Base-by-base conservation (phyloP, 257 asterid species). In the Solanum lignicaule region DNA sequence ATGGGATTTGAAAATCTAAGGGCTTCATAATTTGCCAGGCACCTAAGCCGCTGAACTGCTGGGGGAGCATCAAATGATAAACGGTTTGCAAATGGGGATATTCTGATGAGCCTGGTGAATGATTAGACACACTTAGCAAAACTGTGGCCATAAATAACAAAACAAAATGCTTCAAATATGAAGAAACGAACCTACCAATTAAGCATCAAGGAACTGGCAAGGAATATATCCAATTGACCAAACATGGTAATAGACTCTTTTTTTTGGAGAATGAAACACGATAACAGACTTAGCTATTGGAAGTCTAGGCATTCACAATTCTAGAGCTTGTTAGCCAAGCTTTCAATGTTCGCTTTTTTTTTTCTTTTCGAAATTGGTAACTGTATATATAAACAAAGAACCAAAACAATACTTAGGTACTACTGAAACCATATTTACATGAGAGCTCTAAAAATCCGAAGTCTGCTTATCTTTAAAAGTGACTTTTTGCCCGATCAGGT, bases 81-180 rank as follows among this genome's bases (percentile, higher is more conserved):
- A 35, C 99, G 94, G 90, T 97, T 97, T 87, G 99, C 98, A 85
- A 97, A 97, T 3, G 99, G 99, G 79, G 99, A 95, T 86, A 97
- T 92, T 93, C 99, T 91, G 90, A 97, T 92, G 87, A 95, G 88
- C 96, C 99, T 97, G 98, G 83, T 85, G 68, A 52, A 31, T 20
- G 78, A 83, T 86, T 41, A 52, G 15, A 35, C 36, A 39, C 58
- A 55, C 20, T n/a, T 38, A 87, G 52, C 29, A 35, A 81, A 43
- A 79, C 33, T 21, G 38, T 72, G 48, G 71, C 23, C 23, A 4
- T 39, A 48, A 16, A 32, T 27, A 71, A 16, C 31, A 38, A 83
- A 72, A 79, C 31, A 86, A 85, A 27, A 83, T 43, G 71, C 69
- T 31, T 85, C 55, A 84, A 86, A 86, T 90, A 88, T 83, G 55